These are phyloP conservation scores for Suillus bovinus DNA, from an alignment of 768 basidiomycete genomes.

Conservation along the genomic window DNA sequence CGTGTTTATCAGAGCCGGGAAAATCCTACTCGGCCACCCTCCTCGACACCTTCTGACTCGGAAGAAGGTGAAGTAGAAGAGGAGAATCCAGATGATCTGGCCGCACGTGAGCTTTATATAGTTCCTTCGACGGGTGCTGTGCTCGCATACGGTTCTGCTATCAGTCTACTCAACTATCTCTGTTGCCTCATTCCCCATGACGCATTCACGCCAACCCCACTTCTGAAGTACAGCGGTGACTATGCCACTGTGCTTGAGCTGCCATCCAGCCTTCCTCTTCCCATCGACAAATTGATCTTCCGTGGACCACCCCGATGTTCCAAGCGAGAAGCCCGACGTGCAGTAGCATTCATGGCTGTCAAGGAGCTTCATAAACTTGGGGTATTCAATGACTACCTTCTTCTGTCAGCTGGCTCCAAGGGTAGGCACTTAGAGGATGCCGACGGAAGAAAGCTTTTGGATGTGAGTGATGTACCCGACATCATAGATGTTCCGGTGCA, in stretches of 20 bases:
- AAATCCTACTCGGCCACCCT: slow-evolving; percentile 30
- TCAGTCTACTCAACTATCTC: slow-evolving; percentile 70
- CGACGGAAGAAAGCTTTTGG: slow-evolving; percentile 45
- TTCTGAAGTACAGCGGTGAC: slow-evolving; percentile 62
- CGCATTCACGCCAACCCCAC: slow-evolving; percentile 57
- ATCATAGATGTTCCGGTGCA: slow-evolving; percentile 61
- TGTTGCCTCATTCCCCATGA: slow-evolving; percentile 78
- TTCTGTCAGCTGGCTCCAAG: slow-evolving; percentile 60
- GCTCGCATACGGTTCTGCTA: slow-evolving; percentile 75
- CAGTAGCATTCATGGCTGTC: slow-evolving; percentile 79
- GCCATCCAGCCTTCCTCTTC: slow-evolving; percentile 66
- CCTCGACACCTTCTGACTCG: slow-evolving; percentile 28
- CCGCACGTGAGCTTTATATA: slow-evolving; percentile 70
- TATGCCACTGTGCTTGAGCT: slow-evolving; percentile 61
- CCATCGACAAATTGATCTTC: slow-evolving; percentile 52
- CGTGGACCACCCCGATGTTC: slow-evolving; percentile 60
- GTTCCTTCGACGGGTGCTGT: slow-evolving; percentile 73
- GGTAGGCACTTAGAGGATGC: slow-evolving; percentile 53
- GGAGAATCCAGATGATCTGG: slow-evolving; percentile 57
- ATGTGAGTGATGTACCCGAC: slow-evolving; percentile 47
- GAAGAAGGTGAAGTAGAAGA: slow-evolving; percentile 40
- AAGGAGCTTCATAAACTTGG: slow-evolving; percentile 65
- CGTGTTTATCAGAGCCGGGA: slow-evolving; percentile 57
- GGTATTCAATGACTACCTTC: slow-evolving; percentile 79
- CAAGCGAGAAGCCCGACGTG: slow-evolving; percentile 82